Evolutionary conservation across 2,329 filamentous ascomycete genomes (phyloP).

Genomic region (Fusarium sp.): DNA sequence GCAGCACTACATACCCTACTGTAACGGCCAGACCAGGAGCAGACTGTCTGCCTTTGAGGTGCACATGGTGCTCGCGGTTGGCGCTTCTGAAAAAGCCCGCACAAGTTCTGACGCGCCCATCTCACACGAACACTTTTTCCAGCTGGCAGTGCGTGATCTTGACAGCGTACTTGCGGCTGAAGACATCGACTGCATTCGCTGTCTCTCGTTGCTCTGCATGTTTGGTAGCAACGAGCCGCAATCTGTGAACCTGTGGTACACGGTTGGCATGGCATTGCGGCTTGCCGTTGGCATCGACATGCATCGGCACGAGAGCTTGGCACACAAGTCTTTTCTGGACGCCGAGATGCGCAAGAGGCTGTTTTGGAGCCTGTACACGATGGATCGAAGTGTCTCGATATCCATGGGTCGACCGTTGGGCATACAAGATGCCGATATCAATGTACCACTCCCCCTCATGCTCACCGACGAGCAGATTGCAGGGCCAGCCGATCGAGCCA

Average conservation of each 20-base stretch:
- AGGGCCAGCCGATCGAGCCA: slow-evolving; percentile 18
- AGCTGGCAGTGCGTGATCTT: slow-evolving; percentile 28
- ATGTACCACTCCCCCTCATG: slow-evolving; percentile 23
- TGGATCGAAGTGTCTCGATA: slow-evolving; percentile 38
- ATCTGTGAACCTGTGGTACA: slow-evolving; percentile 38
- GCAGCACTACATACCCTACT: slow-evolving; percentile 31
- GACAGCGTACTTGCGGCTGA: slow-evolving; percentile 28
- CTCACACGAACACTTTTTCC: slow-evolving; percentile 36
- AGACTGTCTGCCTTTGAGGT: slow-evolving; percentile 33
- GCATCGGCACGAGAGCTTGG: slow-evolving; percentile 31
- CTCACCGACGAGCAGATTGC: slow-evolving; percentile 33
- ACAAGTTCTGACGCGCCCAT: slow-evolving; percentile 13
- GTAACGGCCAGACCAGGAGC: slow-evolving; percentile 3
- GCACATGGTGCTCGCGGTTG: slow-evolving; percentile 39
- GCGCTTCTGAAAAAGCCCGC: slow-evolving; percentile 31
- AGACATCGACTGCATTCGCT: slow-evolving; percentile 35
- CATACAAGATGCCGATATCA: slow-evolving; percentile 38
- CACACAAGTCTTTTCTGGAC: slow-evolving; percentile 23
- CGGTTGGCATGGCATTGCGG: slow-evolving; percentile 34
- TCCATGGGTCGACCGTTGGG: slow-evolving; percentile 32
- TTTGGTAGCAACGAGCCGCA: slow-evolving; percentile 41
- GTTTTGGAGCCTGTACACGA: slow-evolving; percentile 38
- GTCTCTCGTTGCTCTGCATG: slow-evolving; percentile 33
- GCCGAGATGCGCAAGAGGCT: slow-evolving; percentile 37
- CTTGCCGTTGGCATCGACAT: slow-evolving; percentile 38